Evolutionary conservation across 1,284 basidiomycete genomes (phyloP), one percentile per base, ranked within the genome.

Genomic region (Pulchroboletus neoregius): DNA sequence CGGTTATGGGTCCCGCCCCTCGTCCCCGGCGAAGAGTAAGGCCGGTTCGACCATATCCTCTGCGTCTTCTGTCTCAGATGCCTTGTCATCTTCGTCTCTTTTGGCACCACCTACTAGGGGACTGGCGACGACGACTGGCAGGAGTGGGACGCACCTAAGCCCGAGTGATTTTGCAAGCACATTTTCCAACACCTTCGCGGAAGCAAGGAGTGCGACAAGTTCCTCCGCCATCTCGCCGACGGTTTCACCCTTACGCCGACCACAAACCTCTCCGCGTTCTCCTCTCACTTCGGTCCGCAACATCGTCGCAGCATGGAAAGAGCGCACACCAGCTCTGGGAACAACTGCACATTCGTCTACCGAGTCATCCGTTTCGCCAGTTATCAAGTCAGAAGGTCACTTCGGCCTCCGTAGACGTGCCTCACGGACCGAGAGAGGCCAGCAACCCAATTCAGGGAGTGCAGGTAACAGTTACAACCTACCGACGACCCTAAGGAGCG

Each of bases 261-360:
- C 80, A 3, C 53, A 68, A 31, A 66, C 71, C 0, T 79, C 80
- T 2, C 81, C 84, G 5, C 76, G 81, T 6, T 85, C 82, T 5
- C 84, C 86, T 2, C 69, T 87, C 12, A 72, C 79, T 0, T 82
- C 82, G 10, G 85, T 92, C 27, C 75, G 84, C 22, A 91, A 87
- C 52, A 83, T 91, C 49, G 84, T 93, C 10, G 79, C 82, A 0
- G 74, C 84, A 4, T 92, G 88, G 88, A 88, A 84, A 62, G 82
- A 82, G 53, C 76, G 78, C 26, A 81, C 77, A 2, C 83, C 72
- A 3, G 67, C 64, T 35, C 58, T 66, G 32, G 68, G 55, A 34
- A 61, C 63, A 45, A 43, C 50, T 26, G 46, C 45, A 1, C 38
- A 52, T 13, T 57, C 63, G 12, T 49, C 60, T 39, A 54, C 63